Conservation (phyloP, 1,284 basidiomycete species). For the Tilletia walkeri region DNA sequence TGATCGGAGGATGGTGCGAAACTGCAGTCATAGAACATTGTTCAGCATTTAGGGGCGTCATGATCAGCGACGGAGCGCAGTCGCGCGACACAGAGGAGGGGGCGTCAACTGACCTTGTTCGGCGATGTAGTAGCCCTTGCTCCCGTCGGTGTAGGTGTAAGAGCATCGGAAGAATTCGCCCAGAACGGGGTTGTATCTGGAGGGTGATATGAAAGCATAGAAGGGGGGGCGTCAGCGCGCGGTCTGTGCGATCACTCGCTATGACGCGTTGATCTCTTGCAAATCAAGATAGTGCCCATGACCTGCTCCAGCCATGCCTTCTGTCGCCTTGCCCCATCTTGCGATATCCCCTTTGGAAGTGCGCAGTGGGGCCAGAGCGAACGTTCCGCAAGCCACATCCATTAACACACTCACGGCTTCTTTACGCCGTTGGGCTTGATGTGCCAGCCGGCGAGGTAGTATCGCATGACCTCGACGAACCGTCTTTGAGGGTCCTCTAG, state of each 20-base stretch:
- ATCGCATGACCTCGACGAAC: constrained; percentile 85
- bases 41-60: too few relatives aligned
- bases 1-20: constrained; percentile 90
- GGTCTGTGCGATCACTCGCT: neutral
- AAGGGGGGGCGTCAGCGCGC: neutral
- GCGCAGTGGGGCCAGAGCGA: neutral
- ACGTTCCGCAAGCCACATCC: constrained; percentile 49
- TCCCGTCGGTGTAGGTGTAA: constrained; percentile 88
- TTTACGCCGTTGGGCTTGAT: constrained; percentile 99
- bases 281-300: too few relatives aligned
- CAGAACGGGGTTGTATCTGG: constrained; percentile 83
- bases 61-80: neutral
- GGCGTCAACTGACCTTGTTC: constrained; percentile 72
- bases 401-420: constrained; percentile 67
- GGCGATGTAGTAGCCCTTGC: constrained; percentile 91
- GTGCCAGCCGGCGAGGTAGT: constrained; percentile 99
- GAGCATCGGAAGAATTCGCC: constrained; percentile 97
- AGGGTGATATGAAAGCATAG: neutral
- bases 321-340: too few relatives aligned
- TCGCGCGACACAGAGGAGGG: neutral
- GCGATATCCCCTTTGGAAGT: too few relatives aligned
- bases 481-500: constrained; percentile 80
- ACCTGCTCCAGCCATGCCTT: too few relatives aligned
- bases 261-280: too few relatives aligned
- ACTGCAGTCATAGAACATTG: constrained; percentile 59